phyloP scores from a whole-genome alignment of 371 early-diverging fungal genomes.

The Batkoa obscura region DNA sequence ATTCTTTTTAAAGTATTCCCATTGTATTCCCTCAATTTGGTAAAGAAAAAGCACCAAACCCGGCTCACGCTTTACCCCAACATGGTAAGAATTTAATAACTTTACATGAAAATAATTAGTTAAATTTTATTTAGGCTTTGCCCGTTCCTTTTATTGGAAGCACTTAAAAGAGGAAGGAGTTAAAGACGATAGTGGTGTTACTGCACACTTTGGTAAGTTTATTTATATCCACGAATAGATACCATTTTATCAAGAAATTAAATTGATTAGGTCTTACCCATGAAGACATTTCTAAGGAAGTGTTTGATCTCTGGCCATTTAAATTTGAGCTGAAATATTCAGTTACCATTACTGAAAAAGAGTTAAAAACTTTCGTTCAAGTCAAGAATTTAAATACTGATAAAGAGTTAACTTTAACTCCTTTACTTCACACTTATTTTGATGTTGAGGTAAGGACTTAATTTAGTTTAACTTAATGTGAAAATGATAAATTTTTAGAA shows the following conservation, averaged over 20 bases:
- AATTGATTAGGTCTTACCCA: slow-evolving; percentile 27
- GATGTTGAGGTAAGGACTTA: slow-evolving; percentile 29
- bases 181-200: slow-evolving; percentile 29
- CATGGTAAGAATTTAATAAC: slow-evolving; percentile 25
- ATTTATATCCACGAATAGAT: background rate
- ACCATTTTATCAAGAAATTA: background rate
- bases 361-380: slow-evolving; percentile 39
- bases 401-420: slow-evolving; percentile 54
- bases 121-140: slow-evolving; percentile 26
- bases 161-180: slow-evolving; percentile 25
- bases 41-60: slow-evolving; percentile 7
- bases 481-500: slow-evolving; percentile 17
- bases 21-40: slow-evolving; percentile 9
- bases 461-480: background rate
- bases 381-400: slow-evolving; percentile 48
- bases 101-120: background rate
- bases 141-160: slow-evolving; percentile 53
- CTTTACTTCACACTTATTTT: slow-evolving; percentile 84
- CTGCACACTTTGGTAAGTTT: slow-evolving; percentile 40
- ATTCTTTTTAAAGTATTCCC: background rate
- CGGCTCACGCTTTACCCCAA: slow-evolving; percentile 13
- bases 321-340: slow-evolving; percentile 61
- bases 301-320: slow-evolving; percentile 38
- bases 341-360: slow-evolving; percentile 46
- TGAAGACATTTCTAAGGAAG: slow-evolving; percentile 22